Evolutionary conservation across 2,329 filamentous ascomycete genomes (phyloP).

Genomic region (Setomelanomma holmii): DNA sequence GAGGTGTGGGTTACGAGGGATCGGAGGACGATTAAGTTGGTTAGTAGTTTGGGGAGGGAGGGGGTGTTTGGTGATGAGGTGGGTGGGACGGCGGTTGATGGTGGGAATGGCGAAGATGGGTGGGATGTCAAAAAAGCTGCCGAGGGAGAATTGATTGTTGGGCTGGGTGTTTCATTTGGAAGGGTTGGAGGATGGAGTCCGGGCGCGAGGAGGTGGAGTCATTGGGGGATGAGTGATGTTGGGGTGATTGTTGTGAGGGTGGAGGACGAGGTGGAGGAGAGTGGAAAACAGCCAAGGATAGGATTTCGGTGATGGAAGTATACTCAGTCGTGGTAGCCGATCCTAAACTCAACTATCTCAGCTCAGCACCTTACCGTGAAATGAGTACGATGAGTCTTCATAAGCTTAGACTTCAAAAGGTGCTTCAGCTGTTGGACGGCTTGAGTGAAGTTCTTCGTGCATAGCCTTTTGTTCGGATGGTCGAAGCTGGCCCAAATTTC

Average conservation of each 20-base stretch:
- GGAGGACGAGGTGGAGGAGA: background rate
- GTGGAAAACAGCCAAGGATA: too few species aligned
- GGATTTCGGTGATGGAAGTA: too few species aligned
- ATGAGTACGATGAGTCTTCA: too few species aligned
- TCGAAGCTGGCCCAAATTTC: too few species aligned
- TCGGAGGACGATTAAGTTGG: constrained; percentile 16
- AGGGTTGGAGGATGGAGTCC: constrained; percentile 13
- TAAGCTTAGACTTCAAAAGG: too few species aligned
- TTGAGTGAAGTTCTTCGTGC: too few species aligned
- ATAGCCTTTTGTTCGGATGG: too few species aligned
- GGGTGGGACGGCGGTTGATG: background rate
- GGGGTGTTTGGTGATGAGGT: constrained; percentile 13
- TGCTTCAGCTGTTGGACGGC: too few species aligned
- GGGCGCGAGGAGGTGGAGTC: constrained; percentile 9
- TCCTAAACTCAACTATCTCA: too few species aligned
- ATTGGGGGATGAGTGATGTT: constrained; percentile 10
- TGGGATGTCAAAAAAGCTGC: constrained; percentile 14
- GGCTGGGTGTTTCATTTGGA: constrained; percentile 15
- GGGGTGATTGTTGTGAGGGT: constrained; percentile 2
- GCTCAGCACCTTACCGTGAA: too few species aligned
- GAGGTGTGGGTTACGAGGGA: constrained; percentile 21
- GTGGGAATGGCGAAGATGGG: background rate
- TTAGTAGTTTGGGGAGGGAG: constrained; percentile 19
- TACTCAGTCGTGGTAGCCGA: too few species aligned
- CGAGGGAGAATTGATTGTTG: constrained; percentile 14